These are phyloP conservation scores for Blastocladiella britannica DNA, from an alignment of 192 early-diverging fungal genomes.

Conservation along the genomic window DNA sequence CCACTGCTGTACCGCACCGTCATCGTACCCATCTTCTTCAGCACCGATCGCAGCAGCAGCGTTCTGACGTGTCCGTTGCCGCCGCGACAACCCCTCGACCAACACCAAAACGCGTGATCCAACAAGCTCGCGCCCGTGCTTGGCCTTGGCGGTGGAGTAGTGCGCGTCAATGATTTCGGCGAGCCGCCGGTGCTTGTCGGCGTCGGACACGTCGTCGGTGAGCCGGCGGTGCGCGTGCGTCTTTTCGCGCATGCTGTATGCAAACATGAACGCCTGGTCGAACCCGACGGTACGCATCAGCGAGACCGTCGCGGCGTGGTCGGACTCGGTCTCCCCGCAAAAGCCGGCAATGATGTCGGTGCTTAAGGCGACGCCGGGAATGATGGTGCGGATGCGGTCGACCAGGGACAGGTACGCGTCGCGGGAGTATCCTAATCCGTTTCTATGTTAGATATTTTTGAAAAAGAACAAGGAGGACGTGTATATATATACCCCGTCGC, in stretches of 20 bases:
- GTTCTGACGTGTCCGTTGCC: constrained; percentile 17
- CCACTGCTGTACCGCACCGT: background rate
- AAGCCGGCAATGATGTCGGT: constrained; percentile 58
- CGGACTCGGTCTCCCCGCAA: constrained; percentile 53
- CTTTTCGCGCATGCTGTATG: constrained; percentile 51
- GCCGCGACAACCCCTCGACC: constrained; percentile 19
- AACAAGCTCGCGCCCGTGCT: constrained; percentile 24
- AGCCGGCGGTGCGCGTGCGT: constrained; percentile 49
- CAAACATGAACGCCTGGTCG: constrained; percentile 62
- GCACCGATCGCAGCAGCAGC: constrained; percentile 13
- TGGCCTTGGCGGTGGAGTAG: constrained; percentile 27
- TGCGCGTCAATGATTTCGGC: constrained; percentile 44
- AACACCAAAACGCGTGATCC: constrained; percentile 28
- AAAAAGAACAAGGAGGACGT: too few species aligned
- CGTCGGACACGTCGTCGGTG: constrained; percentile 42
- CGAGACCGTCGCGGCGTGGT: constrained; percentile 44
- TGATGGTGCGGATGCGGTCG: constrained; percentile 35
- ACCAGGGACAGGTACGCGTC: constrained; percentile 48
- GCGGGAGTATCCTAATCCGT: constrained; percentile 47
- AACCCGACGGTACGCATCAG: constrained; percentile 44
- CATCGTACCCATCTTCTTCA: constrained; percentile 13
- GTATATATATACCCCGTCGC: too few species aligned
- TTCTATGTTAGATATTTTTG: too few species aligned
- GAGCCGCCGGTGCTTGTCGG: constrained; percentile 34
- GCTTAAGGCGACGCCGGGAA: constrained; percentile 50